Conservation (phyloP, 2,329 filamentous ascomycete species). For the Claviceps pazoutovae region DNA sequence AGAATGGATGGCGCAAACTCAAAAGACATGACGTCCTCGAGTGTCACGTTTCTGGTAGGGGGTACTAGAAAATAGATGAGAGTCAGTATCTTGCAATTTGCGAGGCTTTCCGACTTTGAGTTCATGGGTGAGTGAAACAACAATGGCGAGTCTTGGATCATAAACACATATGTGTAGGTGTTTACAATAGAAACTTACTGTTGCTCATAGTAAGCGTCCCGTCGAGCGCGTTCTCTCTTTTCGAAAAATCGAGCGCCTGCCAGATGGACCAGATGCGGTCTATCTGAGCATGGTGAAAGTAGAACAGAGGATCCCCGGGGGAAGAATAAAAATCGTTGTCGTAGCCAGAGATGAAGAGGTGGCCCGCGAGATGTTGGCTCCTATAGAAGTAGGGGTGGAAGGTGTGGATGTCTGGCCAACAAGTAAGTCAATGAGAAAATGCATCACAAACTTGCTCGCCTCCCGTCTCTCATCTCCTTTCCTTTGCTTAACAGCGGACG, state of each 20-base stretch:
- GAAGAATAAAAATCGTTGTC: slow-evolving; percentile 3
- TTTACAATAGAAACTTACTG: neutral
- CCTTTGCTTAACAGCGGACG: no score
- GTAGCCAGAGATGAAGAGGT: slow-evolving; percentile 3
- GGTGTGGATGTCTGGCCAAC: neutral
- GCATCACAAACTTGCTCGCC: no score
- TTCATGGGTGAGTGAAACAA: neutral
- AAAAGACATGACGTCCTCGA: neutral
- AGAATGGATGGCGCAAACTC: neutral
- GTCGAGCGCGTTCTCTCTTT: slow-evolving; percentile 1
- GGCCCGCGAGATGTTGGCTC: neutral
- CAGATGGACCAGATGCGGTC: slow-evolving; percentile 6
- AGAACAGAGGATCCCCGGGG: slow-evolving; percentile 4
- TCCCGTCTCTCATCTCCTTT: no score
- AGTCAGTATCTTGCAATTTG: neutral
- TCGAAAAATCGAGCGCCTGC: slow-evolving; percentile 3
- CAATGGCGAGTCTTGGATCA: no score
- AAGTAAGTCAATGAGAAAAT: neutral
- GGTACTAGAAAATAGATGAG: neutral
- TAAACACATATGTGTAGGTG: neutral
- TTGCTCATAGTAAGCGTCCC: slow-evolving; percentile 1
- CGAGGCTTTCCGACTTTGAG: neutral
- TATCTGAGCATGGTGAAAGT: slow-evolving; percentile 3
- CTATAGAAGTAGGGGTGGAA: slow-evolving; percentile 2
- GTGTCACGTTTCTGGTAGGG: neutral